Evolutionary conservation across 306 rosid species (phyloP).

Genomic region (Chamaecrista fasciculata): DNA sequence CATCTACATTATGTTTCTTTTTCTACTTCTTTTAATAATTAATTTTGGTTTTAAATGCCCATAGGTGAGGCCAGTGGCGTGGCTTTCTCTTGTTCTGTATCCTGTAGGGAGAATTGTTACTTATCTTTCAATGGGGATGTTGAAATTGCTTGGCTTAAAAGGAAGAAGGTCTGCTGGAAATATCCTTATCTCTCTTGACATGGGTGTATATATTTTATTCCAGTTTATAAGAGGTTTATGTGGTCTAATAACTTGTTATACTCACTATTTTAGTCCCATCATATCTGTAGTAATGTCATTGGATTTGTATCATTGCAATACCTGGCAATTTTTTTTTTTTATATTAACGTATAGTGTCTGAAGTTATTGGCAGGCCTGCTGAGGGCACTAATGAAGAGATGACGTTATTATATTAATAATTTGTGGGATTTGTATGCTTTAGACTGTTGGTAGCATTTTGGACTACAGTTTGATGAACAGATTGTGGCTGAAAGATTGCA

Average conservation of each 20-base stretch:
- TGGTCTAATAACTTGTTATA: slow-evolving; percentile 20
- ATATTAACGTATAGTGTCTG: background rate
- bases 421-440: slow-evolving; percentile 3
- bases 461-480: background rate
- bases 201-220: slow-evolving; percentile 12
- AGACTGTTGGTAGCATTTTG: slow-evolving; percentile 4
- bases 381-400: background rate
- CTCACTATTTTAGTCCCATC: slow-evolving; percentile 12
- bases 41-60: slow-evolving; percentile 37
- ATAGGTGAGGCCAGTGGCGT: slow-evolving; percentile 99
- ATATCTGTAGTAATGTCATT: slow-evolving; percentile 16
- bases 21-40: slow-evolving; percentile 28
- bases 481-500: background rate
- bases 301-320: slow-evolving; percentile 3
- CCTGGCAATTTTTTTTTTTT: slow-evolving; percentile 12
- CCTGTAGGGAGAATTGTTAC: slow-evolving; percentile 96
- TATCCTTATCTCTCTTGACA: slow-evolving; percentile 16
- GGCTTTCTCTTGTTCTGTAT: slow-evolving; percentile 91
- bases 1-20: slow-evolving; percentile 17
- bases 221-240: slow-evolving; percentile 19
- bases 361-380: background rate
- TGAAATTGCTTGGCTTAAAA: slow-evolving; percentile 88
- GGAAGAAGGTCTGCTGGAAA: slow-evolving; percentile 76
- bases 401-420: slow-evolving; percentile 22
- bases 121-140: slow-evolving; percentile 95